Conservation (phyloP, 2,329 filamentous ascomycete species). For the Epicoccum sorghinum region DNA sequence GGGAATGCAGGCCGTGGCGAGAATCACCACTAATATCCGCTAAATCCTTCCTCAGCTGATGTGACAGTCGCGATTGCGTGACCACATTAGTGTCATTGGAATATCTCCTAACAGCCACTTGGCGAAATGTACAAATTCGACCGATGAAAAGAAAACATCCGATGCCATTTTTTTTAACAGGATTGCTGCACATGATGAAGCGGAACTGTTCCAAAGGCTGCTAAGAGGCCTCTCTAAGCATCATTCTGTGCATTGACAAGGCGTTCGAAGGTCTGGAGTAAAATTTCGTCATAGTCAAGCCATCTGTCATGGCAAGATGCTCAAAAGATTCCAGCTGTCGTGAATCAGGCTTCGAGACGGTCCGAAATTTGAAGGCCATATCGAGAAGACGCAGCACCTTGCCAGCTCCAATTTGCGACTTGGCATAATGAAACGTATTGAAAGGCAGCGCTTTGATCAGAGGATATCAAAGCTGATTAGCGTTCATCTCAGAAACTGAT, state of each 20-base stretch:
- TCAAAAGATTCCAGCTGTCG: neutral
- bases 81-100: no score
- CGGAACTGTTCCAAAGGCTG: neutral
- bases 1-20: slow-evolving; percentile 3
- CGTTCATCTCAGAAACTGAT: no score
- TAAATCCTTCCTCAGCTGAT: neutral
- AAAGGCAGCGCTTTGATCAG: no score
- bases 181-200: neutral
- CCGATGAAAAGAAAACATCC: no score
- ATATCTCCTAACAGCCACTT: no score
- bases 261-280: neutral
- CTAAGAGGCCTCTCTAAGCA: neutral
- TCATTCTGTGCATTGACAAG: neutral
- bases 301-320: neutral
- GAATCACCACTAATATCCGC: neutral
- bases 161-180: no score
- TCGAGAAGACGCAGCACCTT: neutral
- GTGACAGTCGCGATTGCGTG: no score
- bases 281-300: neutral
- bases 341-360: neutral
- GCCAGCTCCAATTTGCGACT: no score
- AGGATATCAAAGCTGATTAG: no score
- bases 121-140: no score
- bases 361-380: neutral
- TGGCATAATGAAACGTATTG: no score